Base-by-base conservation (phyloP, 805 yeast species). In the Kregervanrija fluxuum region DNA sequence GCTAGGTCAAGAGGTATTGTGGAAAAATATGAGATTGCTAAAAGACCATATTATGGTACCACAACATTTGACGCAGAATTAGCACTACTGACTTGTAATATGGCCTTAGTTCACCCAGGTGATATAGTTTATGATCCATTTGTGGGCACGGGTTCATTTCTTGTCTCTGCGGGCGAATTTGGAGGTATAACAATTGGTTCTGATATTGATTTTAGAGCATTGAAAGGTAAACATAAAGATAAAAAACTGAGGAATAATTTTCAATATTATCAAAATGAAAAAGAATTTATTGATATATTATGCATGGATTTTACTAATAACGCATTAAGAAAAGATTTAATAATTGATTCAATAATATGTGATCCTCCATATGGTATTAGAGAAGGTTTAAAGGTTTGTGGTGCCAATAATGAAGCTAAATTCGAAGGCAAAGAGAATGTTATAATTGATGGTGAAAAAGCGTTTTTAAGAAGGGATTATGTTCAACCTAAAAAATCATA, bases 301-400 rank as follows among this genome's bases (percentile, higher is more conserved):
- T 82, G 95, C 12, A 86, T 93, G 93, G 99, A 93, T 66, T 93
- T 93, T 63, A 93, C 98, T 2, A 89, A 93, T 60, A 84, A 85
- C 61, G 83, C 96, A 3, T 69, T 93, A 43, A 71, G 96, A 51
- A 47, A 61, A 0, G 71, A 74, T 50, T 64, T 93, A 17, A 58
- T 53, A 28, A 71, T 93, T 11, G 96, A 93, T 59, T 73, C 85
- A 1, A 91, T 93, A 5, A 77, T 91, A 2, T 89, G 97, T 59
- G 99, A 93, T 64, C 99, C 99, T 2, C 99, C 99, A 0, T 93
- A 93, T 62, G 99, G 99, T 11, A 95, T 93, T 2, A 73, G 99
- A 54, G 99, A 93, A 62, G 95, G 98, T 3, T 75, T 93, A 43
- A 89, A 88, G 60, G 96, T 89, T 1, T 78, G 95, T 44, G 99